Conservation (phyloP, 306 rosid genomes). For the Dryas drummondii region DNA sequence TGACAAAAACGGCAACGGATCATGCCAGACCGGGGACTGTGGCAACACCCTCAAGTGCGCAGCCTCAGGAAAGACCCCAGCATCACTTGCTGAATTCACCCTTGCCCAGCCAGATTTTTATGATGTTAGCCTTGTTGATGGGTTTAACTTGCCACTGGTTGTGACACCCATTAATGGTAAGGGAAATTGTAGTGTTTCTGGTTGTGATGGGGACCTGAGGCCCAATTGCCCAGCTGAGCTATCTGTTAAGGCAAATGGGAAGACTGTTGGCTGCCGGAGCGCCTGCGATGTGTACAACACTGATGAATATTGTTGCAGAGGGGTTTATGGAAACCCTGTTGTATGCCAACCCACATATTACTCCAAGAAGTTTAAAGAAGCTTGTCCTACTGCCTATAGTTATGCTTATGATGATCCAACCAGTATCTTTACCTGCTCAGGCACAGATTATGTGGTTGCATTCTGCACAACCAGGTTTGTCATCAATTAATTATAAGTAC, state of each 20-base stretch:
- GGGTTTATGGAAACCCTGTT: slow-evolving; percentile 55
- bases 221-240: slow-evolving; percentile 53
- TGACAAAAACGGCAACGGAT: slow-evolving; percentile 50
- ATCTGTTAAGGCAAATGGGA: slow-evolving; percentile 47
- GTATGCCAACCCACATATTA: slow-evolving; percentile 72
- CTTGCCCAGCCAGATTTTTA: slow-evolving; percentile 58
- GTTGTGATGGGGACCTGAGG: slow-evolving; percentile 71
- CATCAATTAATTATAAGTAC: neutral
- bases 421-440: slow-evolving; percentile 72
- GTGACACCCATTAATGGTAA: slow-evolving; percentile 55
- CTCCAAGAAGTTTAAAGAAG: slow-evolving; percentile 74
- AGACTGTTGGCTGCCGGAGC: slow-evolving; percentile 70
- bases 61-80: slow-evolving; percentile 68
- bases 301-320: slow-evolving; percentile 92
- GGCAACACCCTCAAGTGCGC: slow-evolving; percentile 58
- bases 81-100: slow-evolving; percentile 80
- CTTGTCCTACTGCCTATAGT: slow-evolving; percentile 81
- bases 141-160: slow-evolving; percentile 67
- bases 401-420: slow-evolving; percentile 91
- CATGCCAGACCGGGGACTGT: slow-evolving; percentile 72
- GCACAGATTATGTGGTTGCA: slow-evolving; percentile 60
- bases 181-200: slow-evolving; percentile 68
- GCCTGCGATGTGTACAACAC: slow-evolving; percentile 79
- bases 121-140: slow-evolving; percentile 91
- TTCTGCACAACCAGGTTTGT: slow-evolving; percentile 80